Evolutionary conservation across 768 basidiomycete genomes (phyloP).

Genomic region (Podaxis pistillaris): DNA sequence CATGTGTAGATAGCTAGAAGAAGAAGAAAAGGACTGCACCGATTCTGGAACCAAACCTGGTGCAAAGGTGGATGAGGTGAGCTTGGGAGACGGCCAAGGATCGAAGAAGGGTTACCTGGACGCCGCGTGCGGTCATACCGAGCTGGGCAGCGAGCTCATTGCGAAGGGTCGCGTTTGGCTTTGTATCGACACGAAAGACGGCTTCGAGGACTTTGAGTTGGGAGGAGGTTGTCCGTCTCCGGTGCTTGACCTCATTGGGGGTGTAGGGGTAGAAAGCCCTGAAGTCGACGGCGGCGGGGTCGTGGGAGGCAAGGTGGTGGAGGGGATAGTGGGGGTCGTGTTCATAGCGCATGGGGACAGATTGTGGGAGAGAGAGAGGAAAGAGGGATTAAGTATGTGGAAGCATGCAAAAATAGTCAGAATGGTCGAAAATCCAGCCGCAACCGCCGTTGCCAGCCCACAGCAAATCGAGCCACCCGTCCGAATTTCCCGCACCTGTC

Average conservation of each 20-base stretch:
- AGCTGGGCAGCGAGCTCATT: slow-evolving; percentile 80
- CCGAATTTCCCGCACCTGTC: slow-evolving; percentile 24
- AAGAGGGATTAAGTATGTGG: slow-evolving; percentile 27
- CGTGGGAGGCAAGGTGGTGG: slow-evolving; percentile 48
- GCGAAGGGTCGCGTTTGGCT: slow-evolving; percentile 81
- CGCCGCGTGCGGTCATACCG: slow-evolving; percentile 91
- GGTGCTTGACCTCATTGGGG: slow-evolving; percentile 92
- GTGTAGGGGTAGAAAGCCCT: slow-evolving; percentile 86
- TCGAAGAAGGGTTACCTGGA: slow-evolving; percentile 62
- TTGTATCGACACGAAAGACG: slow-evolving; percentile 85
- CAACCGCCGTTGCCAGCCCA: background rate
- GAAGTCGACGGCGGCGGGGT: slow-evolving; percentile 73
- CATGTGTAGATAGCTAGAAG: slow-evolving; percentile 10
- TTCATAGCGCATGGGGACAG: slow-evolving; percentile 28
- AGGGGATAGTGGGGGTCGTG: slow-evolving; percentile 39
- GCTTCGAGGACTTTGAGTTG: slow-evolving; percentile 90
- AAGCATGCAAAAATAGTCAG: slow-evolving; percentile 27
- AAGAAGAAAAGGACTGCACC: slow-evolving; percentile 36
- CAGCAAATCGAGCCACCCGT: slow-evolving; percentile 14
- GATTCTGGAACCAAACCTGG: slow-evolving; percentile 91
- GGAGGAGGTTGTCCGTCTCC: slow-evolving; percentile 82
- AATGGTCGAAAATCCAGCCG: slow-evolving; percentile 20
- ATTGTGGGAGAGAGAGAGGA: slow-evolving; percentile 25
- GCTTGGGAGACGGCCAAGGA: slow-evolving; percentile 6
- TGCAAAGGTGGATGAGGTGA: slow-evolving; percentile 21